phyloP scores from a whole-genome alignment of 2,329 filamentous ascomycete genomes.

The Alternaria burnsii region DNA sequence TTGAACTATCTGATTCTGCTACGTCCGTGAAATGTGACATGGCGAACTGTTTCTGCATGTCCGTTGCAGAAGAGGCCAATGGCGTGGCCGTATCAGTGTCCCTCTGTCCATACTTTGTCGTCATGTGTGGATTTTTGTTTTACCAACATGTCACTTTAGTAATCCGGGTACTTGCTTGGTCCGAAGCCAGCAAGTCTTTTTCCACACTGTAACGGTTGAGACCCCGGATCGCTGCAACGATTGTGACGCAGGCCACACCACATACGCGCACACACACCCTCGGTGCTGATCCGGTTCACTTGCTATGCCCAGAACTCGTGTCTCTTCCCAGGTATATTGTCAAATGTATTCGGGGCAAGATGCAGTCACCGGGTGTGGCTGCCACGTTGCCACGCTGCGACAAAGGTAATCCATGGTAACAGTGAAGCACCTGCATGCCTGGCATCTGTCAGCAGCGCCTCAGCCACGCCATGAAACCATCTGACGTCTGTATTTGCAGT shows the following conservation, averaged over 20 bases:
- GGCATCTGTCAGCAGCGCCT: conserved; percentile 15
- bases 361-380: background rate
- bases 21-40: conserved; percentile 14
- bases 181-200: background rate
- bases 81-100: background rate
- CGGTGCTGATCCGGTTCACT: background rate
- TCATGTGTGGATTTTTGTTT: conserved; percentile 3
- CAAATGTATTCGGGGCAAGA: background rate
- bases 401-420: background rate
- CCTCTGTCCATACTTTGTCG: background rate
- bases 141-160: conserved; percentile 6
- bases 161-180: background rate
- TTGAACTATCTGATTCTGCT: conserved; percentile 23
- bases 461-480: conserved; percentile 8
- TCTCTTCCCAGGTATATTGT: background rate
- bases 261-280: background rate
- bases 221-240: background rate
- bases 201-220: background rate
- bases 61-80: conserved; percentile 8
- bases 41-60: conserved; percentile 21
- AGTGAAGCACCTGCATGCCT: conserved; percentile 1
- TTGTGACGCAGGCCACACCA: background rate
- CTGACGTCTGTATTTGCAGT: background rate
- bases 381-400: background rate
- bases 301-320: background rate